Evolutionary conservation across 805 yeast genomes (phyloP).

Genomic region (Sugiyamaella marilandica): DNA sequence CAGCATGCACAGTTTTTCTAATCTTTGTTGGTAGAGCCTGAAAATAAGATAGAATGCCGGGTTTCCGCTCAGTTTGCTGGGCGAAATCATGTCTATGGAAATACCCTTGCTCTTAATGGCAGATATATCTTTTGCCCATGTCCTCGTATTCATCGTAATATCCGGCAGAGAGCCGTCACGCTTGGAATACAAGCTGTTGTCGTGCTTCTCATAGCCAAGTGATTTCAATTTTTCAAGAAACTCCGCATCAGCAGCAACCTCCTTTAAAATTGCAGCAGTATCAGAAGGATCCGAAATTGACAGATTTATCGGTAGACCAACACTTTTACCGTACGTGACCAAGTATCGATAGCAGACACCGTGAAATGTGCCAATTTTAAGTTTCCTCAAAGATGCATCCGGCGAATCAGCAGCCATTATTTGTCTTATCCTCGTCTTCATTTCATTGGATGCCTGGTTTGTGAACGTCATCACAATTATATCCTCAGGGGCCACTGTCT

Average conservation of each 20-base stretch:
- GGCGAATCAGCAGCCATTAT: constrained; percentile 23
- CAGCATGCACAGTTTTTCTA: constrained; percentile 41
- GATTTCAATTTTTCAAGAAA: not conserved
- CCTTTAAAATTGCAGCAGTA: constrained; percentile 2
- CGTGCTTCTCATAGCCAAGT: not conserved
- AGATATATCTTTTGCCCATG: not conserved
- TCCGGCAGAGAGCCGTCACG: not conserved
- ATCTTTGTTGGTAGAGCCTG: constrained; percentile 44
- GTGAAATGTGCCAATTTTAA: constrained; percentile 87
- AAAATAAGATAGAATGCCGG: constrained; percentile 4
- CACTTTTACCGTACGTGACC: constrained; percentile 46
- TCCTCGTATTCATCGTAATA: not conserved
- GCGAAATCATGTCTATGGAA: not conserved
- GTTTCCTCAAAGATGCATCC: constrained; percentile 22
- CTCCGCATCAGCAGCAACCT: constrained; percentile 1
- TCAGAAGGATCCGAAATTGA: constrained; percentile 16
- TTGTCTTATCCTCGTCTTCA: constrained; percentile 58
- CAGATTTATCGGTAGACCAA: constrained; percentile 38
- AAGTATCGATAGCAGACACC: constrained; percentile 66
- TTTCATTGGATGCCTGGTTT: constrained; percentile 84
- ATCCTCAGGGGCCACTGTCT: constrained; percentile 51
- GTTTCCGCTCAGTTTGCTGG: not conserved
- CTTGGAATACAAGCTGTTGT: not conserved
- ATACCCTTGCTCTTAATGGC: constrained; percentile 2
- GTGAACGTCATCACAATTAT: constrained; percentile 90